phyloP scores from a whole-genome alignment of 1,284 basidiomycete genomes.

The Mycosarcoma mackinlayi region DNA sequence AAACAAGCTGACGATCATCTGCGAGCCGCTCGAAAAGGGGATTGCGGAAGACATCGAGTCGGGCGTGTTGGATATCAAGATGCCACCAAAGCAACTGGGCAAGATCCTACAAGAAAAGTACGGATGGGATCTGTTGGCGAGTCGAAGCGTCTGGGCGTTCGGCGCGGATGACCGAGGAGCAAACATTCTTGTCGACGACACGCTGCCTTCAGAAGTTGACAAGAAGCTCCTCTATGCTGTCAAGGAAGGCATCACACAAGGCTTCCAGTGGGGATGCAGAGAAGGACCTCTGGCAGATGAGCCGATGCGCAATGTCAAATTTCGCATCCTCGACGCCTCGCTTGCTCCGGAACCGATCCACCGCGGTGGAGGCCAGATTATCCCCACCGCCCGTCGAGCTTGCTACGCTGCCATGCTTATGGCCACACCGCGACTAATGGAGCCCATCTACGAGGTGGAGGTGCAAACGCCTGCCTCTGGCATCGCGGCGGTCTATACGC shows the following conservation, averaged over 20 bases:
- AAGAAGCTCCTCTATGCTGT: slow-evolving; percentile 89
- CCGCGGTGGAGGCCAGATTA: slow-evolving; percentile 97
- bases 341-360: slow-evolving; percentile 95
- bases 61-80: slow-evolving; percentile 52
- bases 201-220: slow-evolving; percentile 93
- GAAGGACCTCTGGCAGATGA: slow-evolving; percentile 98
- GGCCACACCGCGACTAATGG: slow-evolving; percentile 74
- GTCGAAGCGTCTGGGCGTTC: slow-evolving; percentile 99
- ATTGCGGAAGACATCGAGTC: slow-evolving; percentile 66
- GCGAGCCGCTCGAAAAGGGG: slow-evolving; percentile 66
- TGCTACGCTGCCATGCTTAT: slow-evolving; percentile 99
- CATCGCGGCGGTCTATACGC: slow-evolving; percentile 96
- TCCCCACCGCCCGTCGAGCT: slow-evolving; percentile 94
- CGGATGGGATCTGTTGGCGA: slow-evolving; percentile 97
- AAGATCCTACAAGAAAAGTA: slow-evolving; percentile 75
- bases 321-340: slow-evolving; percentile 90
- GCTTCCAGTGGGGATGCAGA: slow-evolving; percentile 98
- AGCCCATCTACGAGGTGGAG: slow-evolving; percentile 98
- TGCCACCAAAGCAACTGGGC: slow-evolving; percentile 60
- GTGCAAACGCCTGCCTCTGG: slow-evolving; percentile 98
- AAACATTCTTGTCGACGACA: slow-evolving; percentile 94
- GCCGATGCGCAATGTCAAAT: slow-evolving; percentile 98
- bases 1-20: slow-evolving; percentile 66
- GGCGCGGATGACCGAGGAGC: slow-evolving; percentile 89
- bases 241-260: slow-evolving; percentile 95